A percentile compares a stretch with the other conserved stretches of the same genome.
Conservation (phyloP, 371 early-diverging fungal genomes). For the Nematocida sp. region DNA sequence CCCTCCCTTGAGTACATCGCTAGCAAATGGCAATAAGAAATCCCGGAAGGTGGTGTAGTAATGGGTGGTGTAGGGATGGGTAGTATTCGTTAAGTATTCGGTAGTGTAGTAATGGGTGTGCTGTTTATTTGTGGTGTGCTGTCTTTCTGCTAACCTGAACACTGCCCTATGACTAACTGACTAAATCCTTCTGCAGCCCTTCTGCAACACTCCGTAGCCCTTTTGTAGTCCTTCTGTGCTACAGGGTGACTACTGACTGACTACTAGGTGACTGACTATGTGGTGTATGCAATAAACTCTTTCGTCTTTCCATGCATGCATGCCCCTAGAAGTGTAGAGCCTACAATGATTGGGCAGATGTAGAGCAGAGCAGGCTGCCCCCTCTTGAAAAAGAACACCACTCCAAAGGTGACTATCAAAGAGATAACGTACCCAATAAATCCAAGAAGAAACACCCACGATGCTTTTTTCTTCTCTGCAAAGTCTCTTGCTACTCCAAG, state of each 20-base stretch:
- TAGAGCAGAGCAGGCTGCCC: constrained; percentile 90
- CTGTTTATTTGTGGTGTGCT: too few species aligned
- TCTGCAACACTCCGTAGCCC: too few species aligned
- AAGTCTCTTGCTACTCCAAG: constrained; percentile 66
- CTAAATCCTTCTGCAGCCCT: too few species aligned
- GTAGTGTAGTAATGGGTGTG: too few species aligned
- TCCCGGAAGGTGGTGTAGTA: background rate
- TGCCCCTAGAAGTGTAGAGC: constrained; percentile 4
- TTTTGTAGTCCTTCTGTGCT: too few species aligned
- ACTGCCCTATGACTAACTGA: too few species aligned
- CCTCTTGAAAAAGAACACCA: constrained; percentile 87
- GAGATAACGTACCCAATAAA: constrained; percentile 74
- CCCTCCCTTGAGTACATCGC: constrained; percentile 34
- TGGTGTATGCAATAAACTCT: constrained; percentile 22
- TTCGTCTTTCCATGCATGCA: constrained; percentile 6
- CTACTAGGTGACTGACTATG: too few species aligned
- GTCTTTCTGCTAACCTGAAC: too few species aligned
- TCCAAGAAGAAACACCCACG: constrained; percentile 76
- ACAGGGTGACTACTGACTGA: too few species aligned
- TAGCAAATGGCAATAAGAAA: background rate
- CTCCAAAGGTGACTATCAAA: constrained; percentile 74
- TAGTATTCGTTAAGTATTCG: too few species aligned
- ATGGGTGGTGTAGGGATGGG: too few species aligned
- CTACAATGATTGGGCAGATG: constrained; percentile 71
- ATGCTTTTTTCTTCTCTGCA: constrained; percentile 67